Evolutionary conservation across 1,284 basidiomycete genomes (phyloP), one percentile per base, ranked within the genome.

Genomic region (Exobasidium cylindrosporum): DNA sequence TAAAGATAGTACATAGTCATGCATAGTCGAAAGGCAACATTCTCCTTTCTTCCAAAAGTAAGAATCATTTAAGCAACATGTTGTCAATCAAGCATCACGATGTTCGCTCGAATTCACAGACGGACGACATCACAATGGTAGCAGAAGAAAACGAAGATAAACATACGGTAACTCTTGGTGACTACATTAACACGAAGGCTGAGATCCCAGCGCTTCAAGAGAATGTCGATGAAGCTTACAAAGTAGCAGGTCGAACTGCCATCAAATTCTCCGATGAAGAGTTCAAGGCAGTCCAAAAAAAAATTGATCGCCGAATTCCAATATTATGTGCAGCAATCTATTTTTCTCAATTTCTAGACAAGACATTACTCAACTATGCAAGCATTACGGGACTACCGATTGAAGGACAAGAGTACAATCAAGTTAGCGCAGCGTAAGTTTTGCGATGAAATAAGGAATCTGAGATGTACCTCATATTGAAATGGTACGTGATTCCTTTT

Each of bases 361-460:
- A 62, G 44, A 62, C 60, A 7, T 28, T 61, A 40, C 47, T 62
- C 14, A 62, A 62, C 56, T 62, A 62, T 31, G 60, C 60, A 17
- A 24, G 28, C 17, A 35, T 62, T 10, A 62, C 60, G 1, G 60
- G 60, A 30, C 58, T 62, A 26, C 60, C 60, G 23, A 62, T 62
- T 31, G 57, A 60, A 30, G 60, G 60, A 26, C 35, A 30, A 23
- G 10, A 62, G 14, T 62, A 62, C 40, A 56, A 54, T n/a, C 26
- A 58, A 43, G 59, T 61, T n/a, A 29, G 50, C 58, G 58, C 58
- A 1, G 84, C 86, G 0, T 40, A 17, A 40, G 35, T 40, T n/a
- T n/a, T n/a, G n/a, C n/a, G 35, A 40, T 7, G 17, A 40, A 40
- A 40, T 10, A 40, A 40, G 10, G 17, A 40, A 17, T 40, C 35